phyloP scores from a whole-genome alignment of 768 basidiomycete genomes.

The Floccularia luteovirens region DNA sequence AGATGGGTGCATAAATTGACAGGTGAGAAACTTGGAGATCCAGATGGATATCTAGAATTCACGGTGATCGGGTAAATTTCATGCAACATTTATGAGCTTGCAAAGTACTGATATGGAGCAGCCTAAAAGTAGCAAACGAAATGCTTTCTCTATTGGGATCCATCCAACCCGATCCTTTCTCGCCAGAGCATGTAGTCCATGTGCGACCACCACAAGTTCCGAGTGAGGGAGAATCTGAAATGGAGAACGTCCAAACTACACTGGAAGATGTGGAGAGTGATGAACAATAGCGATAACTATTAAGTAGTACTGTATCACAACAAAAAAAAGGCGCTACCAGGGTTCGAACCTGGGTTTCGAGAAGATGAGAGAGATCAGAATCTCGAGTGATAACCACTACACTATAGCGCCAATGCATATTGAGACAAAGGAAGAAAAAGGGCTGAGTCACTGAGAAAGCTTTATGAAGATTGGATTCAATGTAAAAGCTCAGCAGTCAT shows the following conservation, averaged over 20 bases:
- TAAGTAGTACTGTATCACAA: background rate
- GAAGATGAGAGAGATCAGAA: slow-evolving; percentile 23
- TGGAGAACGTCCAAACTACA: slow-evolving; percentile 6
- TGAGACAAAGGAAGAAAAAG: background rate
- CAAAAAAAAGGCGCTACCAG: slow-evolving; percentile 26
- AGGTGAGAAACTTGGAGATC: slow-evolving; percentile 61
- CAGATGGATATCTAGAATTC: slow-evolving; percentile 64
- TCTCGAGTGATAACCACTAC: slow-evolving; percentile 35
- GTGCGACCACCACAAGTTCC: slow-evolving; percentile 10
- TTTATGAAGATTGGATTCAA: no score
- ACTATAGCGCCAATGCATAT: slow-evolving; percentile 22
- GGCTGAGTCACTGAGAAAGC: no score
- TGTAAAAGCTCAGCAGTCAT: no score
- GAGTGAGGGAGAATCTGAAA: slow-evolving; percentile 12
- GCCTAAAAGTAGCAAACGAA: slow-evolving; percentile 84
- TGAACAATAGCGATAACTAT: slow-evolving; percentile 8
- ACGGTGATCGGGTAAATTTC: slow-evolving; percentile 78
- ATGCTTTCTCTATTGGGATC: slow-evolving; percentile 90
- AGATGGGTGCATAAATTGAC: slow-evolving; percentile 76
- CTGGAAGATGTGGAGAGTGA: slow-evolving; percentile 11
- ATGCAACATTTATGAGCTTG: background rate
- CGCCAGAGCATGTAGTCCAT: slow-evolving; percentile 42
- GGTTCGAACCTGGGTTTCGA: slow-evolving; percentile 40
- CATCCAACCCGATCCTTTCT: slow-evolving; percentile 70
- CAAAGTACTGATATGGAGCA: slow-evolving; percentile 20